phyloP scores from a whole-genome alignment of 169 alveolate species.

The Miamiensis avidus region DNA sequence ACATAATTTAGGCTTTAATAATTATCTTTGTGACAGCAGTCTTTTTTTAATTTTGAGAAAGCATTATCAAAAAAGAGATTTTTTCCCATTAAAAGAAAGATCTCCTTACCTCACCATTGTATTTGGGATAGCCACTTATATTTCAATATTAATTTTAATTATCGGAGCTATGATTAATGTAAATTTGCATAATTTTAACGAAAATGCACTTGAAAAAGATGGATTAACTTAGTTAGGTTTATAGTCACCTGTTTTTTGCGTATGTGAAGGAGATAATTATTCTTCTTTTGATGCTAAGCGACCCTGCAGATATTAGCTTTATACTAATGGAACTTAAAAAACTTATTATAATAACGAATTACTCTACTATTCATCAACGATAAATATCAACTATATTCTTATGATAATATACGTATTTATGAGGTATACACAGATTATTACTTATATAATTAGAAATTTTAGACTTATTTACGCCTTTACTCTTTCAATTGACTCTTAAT shows the following conservation, averaged over 20 bases:
- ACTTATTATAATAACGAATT: not conserved
- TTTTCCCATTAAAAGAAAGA: not conserved
- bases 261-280: not conserved
- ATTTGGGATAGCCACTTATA: not conserved
- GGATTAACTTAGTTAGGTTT: not conserved
- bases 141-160: not conserved
- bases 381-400: too few species aligned
- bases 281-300: not conserved
- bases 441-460: not conserved
- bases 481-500: too few species aligned
- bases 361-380: not conserved
- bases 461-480: not conserved
- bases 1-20: too few species aligned
- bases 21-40: not conserved
- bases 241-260: not conserved
- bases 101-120: not conserved
- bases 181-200: not conserved
- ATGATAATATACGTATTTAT: not conserved
- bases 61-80: not conserved
- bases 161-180: not conserved
- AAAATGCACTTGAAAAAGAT: not conserved
- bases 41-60: too few species aligned
- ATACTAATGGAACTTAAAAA: not conserved
- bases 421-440: not conserved
- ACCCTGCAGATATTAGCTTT: not conserved